These are phyloP conservation scores for Achaetomiella virescens DNA, from an alignment of 495 filamentous ascomycete genomes.

Conservation along the genomic window DNA sequence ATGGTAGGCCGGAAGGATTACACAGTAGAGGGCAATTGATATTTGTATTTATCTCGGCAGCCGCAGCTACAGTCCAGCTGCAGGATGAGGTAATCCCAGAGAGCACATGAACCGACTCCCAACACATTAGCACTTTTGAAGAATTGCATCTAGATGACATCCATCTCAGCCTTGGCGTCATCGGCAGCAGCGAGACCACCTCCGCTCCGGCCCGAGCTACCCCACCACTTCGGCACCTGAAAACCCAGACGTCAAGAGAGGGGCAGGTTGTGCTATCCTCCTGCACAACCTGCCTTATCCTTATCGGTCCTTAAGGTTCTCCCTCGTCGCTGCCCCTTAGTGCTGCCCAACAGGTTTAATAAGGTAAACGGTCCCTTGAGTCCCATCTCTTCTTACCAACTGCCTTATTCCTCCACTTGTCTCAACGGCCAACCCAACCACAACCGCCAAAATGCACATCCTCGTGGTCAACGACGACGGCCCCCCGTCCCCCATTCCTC, in stretches of 20 bases:
- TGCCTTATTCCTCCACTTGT: background rate
- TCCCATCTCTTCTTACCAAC: background rate
- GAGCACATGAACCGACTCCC: background rate
- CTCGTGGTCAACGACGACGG: conserved; percentile 81
- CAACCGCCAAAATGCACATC: conserved; percentile 34
- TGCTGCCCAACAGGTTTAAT: conserved; percentile 1
- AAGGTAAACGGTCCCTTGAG: background rate
- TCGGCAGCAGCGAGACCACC: background rate
- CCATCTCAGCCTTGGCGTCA: too few species aligned
- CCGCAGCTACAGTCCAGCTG: background rate
- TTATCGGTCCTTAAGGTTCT: background rate
- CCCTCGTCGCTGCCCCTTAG: background rate
- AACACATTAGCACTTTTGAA: background rate
- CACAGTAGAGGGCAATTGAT: conserved; percentile 10
- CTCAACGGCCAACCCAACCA: background rate
- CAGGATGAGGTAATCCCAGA: conserved; percentile 6
- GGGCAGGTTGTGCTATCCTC: conserved; percentile 12
- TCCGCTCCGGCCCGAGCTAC: background rate
- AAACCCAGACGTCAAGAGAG: conserved; percentile 16
- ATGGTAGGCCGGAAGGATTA: conserved; percentile 10
- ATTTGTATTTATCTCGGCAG: conserved; percentile 8
- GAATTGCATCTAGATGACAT: too few species aligned
- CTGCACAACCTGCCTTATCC: background rate
- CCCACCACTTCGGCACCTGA: conserved; percentile 7
- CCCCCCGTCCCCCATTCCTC: conserved; percentile 83